Evolutionary conservation across 441 rosid genomes (phyloP).

Genomic region (Syzygium malaccense): DNA sequence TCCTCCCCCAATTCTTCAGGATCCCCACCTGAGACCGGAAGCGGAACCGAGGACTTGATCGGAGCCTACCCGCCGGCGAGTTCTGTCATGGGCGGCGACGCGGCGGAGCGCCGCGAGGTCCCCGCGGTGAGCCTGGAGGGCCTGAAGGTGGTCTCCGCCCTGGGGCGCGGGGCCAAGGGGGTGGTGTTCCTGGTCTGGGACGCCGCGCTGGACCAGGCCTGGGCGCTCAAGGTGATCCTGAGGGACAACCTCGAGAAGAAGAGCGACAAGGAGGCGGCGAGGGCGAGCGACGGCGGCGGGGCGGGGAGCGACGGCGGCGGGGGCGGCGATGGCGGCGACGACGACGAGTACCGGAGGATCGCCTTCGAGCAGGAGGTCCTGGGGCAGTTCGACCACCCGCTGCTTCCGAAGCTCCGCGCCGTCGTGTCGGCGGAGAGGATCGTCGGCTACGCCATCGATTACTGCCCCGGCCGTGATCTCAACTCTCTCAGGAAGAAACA

Average conservation of each 20-base stretch:
- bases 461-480: conserved; percentile 69
- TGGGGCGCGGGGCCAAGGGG: conserved; percentile 85
- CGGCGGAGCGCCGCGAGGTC: not conserved
- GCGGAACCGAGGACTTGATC: not conserved
- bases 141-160: conserved; percentile 34
- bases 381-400: conserved; percentile 47
- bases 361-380: conserved; percentile 55
- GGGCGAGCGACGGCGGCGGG: not conserved
- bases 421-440: conserved; percentile 49
- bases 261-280: not conserved
- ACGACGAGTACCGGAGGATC: conserved; percentile 42
- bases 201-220: conserved; percentile 16
- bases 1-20: not conserved
- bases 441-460: conserved; percentile 73
- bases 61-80: not conserved
- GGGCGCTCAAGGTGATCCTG: conserved; percentile 61
- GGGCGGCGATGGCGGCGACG: conserved; percentile 1
- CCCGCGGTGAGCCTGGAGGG: conserved; percentile 28
- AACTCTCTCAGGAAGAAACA: conserved; percentile 41
- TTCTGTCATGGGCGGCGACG: not conserved
- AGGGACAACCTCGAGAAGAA: conserved; percentile 51
- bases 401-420: conserved; percentile 60
- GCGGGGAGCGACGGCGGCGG: not conserved
- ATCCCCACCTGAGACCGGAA: not conserved
- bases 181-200: conserved; percentile 59